phyloP scores from a whole-genome alignment of 768 basidiomycete genomes.

The Hygrophoropsis aurantiaca region DNA sequence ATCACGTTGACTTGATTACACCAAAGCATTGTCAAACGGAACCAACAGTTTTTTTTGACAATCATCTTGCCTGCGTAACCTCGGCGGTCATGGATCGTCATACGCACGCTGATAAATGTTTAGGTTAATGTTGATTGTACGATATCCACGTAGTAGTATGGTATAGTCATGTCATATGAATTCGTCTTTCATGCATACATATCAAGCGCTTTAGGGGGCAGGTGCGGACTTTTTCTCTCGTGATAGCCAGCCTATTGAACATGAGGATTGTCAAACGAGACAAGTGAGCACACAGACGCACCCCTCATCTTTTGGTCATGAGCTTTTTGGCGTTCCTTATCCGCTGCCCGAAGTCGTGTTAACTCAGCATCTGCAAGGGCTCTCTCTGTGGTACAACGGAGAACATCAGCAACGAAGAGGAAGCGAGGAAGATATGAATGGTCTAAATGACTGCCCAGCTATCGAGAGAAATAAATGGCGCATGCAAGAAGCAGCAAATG shows the following conservation, averaged over 20 bases:
- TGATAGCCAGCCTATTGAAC: constrained; percentile 30
- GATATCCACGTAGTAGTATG: constrained; percentile 8
- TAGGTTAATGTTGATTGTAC: background rate
- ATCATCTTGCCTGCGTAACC: no score
- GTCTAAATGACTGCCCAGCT: no score
- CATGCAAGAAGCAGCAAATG: background rate
- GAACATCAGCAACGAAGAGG: background rate
- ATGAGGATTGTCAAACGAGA: background rate
- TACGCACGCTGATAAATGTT: no score
- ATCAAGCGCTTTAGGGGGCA: background rate
- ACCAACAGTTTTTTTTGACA: no score
- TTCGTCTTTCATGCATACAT: background rate
- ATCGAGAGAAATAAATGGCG: no score
- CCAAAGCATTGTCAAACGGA: no score
- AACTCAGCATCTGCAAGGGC: constrained; percentile 65
- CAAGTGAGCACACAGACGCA: constrained; percentile 19
- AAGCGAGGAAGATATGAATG: background rate
- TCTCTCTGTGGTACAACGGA: constrained; percentile 42
- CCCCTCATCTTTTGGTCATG: constrained; percentile 78
- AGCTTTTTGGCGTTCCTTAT: constrained; percentile 64
- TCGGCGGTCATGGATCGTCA: no score
- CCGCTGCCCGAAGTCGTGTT: constrained; percentile 54
- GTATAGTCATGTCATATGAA: constrained; percentile 14
- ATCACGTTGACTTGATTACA: no score
- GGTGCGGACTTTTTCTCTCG: constrained; percentile 26